Evolutionary conservation across 108 stramenopile genomes (phyloP).

Genomic region (Pelagomonas calceolata): DNA sequence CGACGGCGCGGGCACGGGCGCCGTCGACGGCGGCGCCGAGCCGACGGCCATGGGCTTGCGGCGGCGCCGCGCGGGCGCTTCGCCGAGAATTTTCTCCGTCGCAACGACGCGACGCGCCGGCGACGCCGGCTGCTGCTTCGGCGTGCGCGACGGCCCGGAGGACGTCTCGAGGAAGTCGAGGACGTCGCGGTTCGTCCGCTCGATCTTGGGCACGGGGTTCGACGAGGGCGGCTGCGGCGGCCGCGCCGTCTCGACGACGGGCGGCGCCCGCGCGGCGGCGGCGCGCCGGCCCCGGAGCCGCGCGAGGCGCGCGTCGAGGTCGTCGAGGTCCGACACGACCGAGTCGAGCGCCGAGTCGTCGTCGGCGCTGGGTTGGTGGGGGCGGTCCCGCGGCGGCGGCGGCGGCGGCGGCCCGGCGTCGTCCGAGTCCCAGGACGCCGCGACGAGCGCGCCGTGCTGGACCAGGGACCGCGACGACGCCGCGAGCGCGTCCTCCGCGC

Average conservation of each 20-base stretch:
- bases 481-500: background rate
- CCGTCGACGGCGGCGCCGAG: too few species aligned
- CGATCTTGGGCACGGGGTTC: background rate
- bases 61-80: background rate
- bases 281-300: background rate
- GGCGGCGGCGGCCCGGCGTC: background rate
- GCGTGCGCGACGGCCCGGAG: background rate
- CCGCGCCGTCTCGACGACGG: too few species aligned
- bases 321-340: background rate
- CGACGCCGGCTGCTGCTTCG: background rate
- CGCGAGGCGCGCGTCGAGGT: background rate
- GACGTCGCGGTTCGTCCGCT: slow-evolving; percentile 1
- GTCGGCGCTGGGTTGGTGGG: background rate
- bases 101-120: background rate
- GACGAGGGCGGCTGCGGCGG: too few species aligned
- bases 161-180: background rate
- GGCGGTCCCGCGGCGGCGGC: background rate
- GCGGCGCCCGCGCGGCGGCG: too few species aligned
- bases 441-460: background rate
- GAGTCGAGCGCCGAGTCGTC: background rate
- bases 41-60: background rate
- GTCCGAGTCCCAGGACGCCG: background rate
- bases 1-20: too few species aligned
- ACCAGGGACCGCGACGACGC: background rate
- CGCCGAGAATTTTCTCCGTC: background rate